These are phyloP conservation scores for Colletotrichum sojae DNA, from an alignment of 2,329 filamentous ascomycete genomes.

Conservation along the genomic window DNA sequence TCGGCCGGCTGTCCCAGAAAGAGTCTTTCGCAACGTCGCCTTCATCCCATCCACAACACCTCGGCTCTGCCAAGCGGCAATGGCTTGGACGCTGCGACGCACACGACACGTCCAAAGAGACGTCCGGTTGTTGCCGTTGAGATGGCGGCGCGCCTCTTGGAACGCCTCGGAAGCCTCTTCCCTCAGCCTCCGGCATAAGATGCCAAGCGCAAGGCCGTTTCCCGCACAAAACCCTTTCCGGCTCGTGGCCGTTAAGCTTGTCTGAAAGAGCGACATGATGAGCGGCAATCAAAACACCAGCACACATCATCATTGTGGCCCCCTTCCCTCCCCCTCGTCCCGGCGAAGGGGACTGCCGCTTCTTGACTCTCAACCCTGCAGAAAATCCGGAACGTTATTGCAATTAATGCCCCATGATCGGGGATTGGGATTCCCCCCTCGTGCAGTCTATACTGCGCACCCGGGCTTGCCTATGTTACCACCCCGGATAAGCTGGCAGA, in stretches of 20 bases:
- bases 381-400: conserved; percentile 43
- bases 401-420: conserved; percentile 33
- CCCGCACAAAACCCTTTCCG: background rate
- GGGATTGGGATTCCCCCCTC: conserved; percentile 8
- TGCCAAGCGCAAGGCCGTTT: conserved; percentile 16
- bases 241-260: conserved; percentile 26
- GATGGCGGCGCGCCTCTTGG: background rate
- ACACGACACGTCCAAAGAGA: conserved; percentile 18
- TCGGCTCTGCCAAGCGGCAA: conserved; percentile 29
- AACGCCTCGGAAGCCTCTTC: conserved; percentile 17
- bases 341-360: background rate
- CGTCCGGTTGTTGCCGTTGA: conserved; percentile 26
- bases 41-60: background rate
- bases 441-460: conserved; percentile 5
- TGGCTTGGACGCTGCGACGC: conserved; percentile 13
- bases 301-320: conserved; percentile 17
- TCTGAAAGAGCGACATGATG: conserved; percentile 22
- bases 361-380: conserved; percentile 36
- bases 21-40: background rate
- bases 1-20: conserved; percentile 1
- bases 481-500: conserved; percentile 10
- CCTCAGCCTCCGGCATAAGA: conserved; percentile 26
- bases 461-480: background rate
- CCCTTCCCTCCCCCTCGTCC: no score
- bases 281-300: conserved; percentile 33